These are phyloP conservation scores for Chalaropsis ovoidea DNA, from an alignment of 2,329 filamentous ascomycete genomes.

Conservation along the genomic window DNA sequence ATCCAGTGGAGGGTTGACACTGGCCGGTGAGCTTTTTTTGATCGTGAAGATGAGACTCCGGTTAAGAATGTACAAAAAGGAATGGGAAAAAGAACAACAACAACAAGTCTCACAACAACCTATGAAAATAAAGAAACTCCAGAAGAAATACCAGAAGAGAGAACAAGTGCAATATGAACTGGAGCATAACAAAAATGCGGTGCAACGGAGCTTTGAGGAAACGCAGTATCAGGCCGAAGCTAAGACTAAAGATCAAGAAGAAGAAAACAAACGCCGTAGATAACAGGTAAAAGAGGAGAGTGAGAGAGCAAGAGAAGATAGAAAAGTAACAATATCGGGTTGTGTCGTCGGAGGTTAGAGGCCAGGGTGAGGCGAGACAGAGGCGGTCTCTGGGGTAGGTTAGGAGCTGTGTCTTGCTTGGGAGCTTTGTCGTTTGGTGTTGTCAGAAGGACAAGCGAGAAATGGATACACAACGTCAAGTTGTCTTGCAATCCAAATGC, in stretches of 20 bases:
- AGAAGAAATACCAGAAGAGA: conserved; percentile 12
- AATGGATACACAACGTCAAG: background rate
- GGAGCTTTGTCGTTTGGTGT: background rate
- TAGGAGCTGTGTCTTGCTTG: background rate
- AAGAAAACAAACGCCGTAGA: conserved; percentile 15
- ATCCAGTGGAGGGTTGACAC: background rate
- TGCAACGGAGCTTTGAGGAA: conserved; percentile 5
- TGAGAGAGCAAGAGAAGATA: background rate
- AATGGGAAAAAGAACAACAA: background rate
- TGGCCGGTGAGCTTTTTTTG: background rate
- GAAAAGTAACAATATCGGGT: background rate
- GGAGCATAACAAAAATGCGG: background rate
- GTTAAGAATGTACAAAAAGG: background rate
- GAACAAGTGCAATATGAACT: conserved; percentile 15
- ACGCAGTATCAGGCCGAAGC: conserved; percentile 16
- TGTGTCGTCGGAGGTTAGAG: background rate
- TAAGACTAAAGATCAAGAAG: conserved; percentile 17
- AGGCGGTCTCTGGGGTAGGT: background rate
- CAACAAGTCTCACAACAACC: conserved; percentile 1
- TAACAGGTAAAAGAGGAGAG: background rate
- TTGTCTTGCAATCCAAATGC: background rate
- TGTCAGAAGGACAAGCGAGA: background rate
- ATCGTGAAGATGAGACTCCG: background rate
- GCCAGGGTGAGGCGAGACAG: background rate
- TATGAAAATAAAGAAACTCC: conserved; percentile 12